These are phyloP conservation scores for Fusarium kyushuense DNA, from an alignment of 2,329 filamentous ascomycete species.

Conservation along the genomic window DNA sequence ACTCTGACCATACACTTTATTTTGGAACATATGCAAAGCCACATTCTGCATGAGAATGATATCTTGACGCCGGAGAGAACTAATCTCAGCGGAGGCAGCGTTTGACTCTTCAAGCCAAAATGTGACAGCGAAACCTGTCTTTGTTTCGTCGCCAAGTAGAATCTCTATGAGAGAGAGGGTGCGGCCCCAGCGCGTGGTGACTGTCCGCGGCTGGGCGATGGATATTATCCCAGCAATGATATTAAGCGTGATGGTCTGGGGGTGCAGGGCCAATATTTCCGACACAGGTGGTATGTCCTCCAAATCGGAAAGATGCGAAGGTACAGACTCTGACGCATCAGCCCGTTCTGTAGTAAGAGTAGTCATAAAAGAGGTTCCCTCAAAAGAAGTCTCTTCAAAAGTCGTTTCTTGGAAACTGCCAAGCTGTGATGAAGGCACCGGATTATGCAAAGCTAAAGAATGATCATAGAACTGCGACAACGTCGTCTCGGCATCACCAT, in stretches of 20 bases:
- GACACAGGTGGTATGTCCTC: constrained; percentile 75
- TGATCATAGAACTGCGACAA: constrained; percentile 80
- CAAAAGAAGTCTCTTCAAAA: constrained; percentile 42
- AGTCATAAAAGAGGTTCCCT: constrained; percentile 55
- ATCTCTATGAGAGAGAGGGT: constrained; percentile 78
- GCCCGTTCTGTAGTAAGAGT: constrained; percentile 51
- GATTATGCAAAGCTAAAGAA: constrained; percentile 78
- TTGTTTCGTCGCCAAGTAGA: constrained; percentile 86
- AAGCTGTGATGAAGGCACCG: constrained; percentile 72
- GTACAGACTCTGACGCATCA: constrained; percentile 41
- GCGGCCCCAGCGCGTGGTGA: constrained; percentile 74
- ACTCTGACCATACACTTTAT: constrained; percentile 86
- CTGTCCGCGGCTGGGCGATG: constrained; percentile 73
- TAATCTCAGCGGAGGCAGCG: constrained; percentile 51
- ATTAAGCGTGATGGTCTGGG: constrained; percentile 85
- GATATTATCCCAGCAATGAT: constrained; percentile 84
- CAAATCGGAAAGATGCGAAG: constrained; percentile 65
- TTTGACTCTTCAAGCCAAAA: constrained; percentile 76
- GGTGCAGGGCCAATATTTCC: constrained; percentile 74
- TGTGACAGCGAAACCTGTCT: constrained; percentile 81
- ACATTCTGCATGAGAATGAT: constrained; percentile 84
- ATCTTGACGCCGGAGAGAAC: constrained; percentile 74
- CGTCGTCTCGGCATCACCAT: constrained; percentile 54
- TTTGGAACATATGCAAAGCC: constrained; percentile 79
- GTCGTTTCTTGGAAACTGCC: constrained; percentile 47